These are phyloP conservation scores for Pleurotus tuoliensis DNA, from an alignment of 768 basidiomycete genomes.

Conservation along the genomic window DNA sequence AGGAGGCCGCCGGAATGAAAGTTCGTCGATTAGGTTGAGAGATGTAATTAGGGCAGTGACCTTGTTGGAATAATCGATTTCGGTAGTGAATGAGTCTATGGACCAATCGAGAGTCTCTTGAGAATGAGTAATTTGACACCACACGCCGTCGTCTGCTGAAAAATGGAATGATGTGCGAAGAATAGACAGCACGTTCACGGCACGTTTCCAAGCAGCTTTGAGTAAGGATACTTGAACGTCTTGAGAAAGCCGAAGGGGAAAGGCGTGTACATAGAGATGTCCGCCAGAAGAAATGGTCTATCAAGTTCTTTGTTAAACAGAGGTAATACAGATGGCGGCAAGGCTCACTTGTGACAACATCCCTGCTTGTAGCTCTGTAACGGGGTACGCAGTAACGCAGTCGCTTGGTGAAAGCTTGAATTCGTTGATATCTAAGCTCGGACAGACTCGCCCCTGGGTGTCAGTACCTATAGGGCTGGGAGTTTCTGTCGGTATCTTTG, in stretches of 20 bases:
- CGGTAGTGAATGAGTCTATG: constrained; percentile 11
- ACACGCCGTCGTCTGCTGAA: constrained; percentile 26
- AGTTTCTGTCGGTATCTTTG: too few species aligned
- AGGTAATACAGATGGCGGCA: not conserved
- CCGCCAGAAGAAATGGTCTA: constrained; percentile 28
- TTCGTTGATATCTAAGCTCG: constrained; percentile 12
- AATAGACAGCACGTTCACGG: constrained; percentile 30
- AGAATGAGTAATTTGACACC: constrained; percentile 29
- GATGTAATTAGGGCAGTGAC: constrained; percentile 15
- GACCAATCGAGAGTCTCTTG: constrained; percentile 18
- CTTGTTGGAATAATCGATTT: constrained; percentile 16
- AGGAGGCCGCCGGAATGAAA: constrained; percentile 22
- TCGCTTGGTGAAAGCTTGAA: constrained; percentile 24
- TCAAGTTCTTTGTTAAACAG: constrained; percentile 1
- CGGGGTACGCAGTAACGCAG: constrained; percentile 30
- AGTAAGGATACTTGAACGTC: constrained; percentile 23
- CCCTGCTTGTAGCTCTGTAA: constrained; percentile 42
- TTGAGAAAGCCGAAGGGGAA: constrained; percentile 20
- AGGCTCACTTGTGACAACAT: constrained; percentile 44
- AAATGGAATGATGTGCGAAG: constrained; percentile 48
- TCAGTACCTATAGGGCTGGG: too few species aligned
- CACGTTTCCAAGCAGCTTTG: constrained; percentile 31
- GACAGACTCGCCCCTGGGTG: too few species aligned
- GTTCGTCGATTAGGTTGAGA: constrained; percentile 18
- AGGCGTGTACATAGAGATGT: constrained; percentile 26